Base-by-base conservation (phyloP, 257 asterid species). In the Solanum clarkiae region DNA sequence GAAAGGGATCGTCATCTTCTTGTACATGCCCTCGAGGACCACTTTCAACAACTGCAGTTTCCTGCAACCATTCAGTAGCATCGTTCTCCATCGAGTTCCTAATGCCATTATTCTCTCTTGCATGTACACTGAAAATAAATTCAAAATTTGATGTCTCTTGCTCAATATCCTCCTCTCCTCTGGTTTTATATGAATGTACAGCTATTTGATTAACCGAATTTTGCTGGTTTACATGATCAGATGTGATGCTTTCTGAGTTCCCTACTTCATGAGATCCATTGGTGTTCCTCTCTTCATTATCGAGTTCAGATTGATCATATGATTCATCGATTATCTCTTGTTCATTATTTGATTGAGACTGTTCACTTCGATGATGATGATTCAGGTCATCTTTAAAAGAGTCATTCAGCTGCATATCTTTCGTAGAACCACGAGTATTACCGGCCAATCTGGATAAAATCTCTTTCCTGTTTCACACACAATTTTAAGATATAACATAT, bases 371-470 rank as follows among this genome's bases (percentile, higher is more conserved):
- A 36, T 36, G 51, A 9, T 36, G 77, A 69, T 15, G 74, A 81
- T 75, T 68, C 80, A 51, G 60, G 83, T 57, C 77, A 69, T 36
- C 83, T 84, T 59, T 74, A 81, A 88, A 93, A 63, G 82, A 89
- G 84, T 60, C 91, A 36, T 69, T 69, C 24, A 85, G 60, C 84
- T 84, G 91, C 49, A 86, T 62, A 72, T 47, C 82, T 82, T 88
- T 87, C 53, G 56, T 81, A 40, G 91, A 88, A 80, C 85, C 72
- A 54, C 86, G 86, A 70, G 87, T 85, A 84, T 91, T 83, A 82
- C 56, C 84, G 83, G 87, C 93, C 91, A 91, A 65, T 89, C 91
- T 93, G 80, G 98, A 93, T 75, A 91, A 92, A 84, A 95, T 93
- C 80, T 91, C 98, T 88, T 93, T 98, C 91, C 99, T 95, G 93